Conservation (phyloP, 495 filamentous ascomycete species). For the Geoglossum glabrum region DNA sequence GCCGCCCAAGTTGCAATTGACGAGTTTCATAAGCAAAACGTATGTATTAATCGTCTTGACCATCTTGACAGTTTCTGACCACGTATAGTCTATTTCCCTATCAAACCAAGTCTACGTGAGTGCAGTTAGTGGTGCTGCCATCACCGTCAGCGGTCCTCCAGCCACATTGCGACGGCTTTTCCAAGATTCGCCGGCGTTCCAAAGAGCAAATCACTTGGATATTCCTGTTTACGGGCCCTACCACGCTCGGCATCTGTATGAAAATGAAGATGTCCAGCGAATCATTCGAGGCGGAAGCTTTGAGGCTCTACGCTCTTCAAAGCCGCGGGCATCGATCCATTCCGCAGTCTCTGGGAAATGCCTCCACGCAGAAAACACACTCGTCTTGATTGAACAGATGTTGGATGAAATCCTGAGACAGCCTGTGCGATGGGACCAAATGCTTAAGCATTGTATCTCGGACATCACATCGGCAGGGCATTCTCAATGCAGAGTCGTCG, state of each 20-base stretch:
- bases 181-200: conserved; percentile 13
- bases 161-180: neutral
- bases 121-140: neutral
- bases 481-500: conserved; percentile 12
- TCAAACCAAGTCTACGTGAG: neutral
- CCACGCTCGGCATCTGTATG: conserved; percentile 58
- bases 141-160: conserved; percentile 1
- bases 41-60: neutral
- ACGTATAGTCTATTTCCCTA: neutral
- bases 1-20: neutral
- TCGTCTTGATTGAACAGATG: conserved; percentile 16
- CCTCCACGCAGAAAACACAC: conserved; percentile 15
- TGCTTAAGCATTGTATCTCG: conserved; percentile 20
- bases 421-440: conserved; percentile 22
- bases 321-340: conserved; percentile 13
- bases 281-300: conserved; percentile 1
- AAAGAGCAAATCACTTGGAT: conserved; percentile 34
- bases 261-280: conserved; percentile 32
- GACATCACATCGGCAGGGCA: conserved; percentile 15
- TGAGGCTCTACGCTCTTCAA: conserved; percentile 12
- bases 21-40: conserved; percentile 4
- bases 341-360: conserved; percentile 21
- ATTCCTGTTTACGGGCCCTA: conserved; percentile 64
- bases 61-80: neutral
- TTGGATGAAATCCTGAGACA: conserved; percentile 20